Percentiles rank a stretch among this genome's conserved stretches.
Conservation (phyloP, 768 basidiomycete species). For the Lactarius evosmus region DNA sequence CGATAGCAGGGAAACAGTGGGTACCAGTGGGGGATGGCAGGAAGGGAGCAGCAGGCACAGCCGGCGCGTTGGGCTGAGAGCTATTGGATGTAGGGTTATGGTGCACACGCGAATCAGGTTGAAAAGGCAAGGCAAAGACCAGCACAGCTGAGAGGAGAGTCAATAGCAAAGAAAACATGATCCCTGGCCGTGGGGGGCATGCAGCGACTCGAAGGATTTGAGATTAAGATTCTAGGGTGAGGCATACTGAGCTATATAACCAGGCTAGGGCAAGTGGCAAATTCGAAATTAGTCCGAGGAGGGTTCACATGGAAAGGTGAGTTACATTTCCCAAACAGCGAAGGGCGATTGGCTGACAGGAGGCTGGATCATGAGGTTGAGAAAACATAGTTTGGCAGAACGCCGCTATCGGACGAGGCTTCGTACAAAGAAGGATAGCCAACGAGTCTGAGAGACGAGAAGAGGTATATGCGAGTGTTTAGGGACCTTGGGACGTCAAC, state of each 20-base stretch:
- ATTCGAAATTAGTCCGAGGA: not conserved
- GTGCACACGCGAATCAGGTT: not conserved
- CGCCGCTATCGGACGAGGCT: not conserved
- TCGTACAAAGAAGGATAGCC: not conserved
- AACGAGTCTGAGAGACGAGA: not conserved
- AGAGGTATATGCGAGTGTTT: no score
- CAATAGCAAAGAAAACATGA: constrained; percentile 4
- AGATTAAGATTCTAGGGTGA: not conserved
- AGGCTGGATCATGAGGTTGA: not conserved
- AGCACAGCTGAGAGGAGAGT: not conserved
- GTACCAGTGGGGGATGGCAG: not conserved
- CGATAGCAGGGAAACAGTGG: constrained; percentile 40
- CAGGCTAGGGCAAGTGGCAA: not conserved
- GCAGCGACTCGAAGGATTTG: not conserved
- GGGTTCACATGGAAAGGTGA: not conserved
- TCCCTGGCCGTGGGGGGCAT: not conserved
- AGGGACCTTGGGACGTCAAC: no score
- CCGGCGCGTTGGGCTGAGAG: not conserved
- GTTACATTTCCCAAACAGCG: not conserved
- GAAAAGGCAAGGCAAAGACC: not conserved
- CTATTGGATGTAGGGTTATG: not conserved
- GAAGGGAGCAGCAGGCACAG: not conserved
- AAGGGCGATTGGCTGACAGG: not conserved
- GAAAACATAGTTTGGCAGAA: not conserved
- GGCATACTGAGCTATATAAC: constrained; percentile 2